phyloP scores from a whole-genome alignment of 1,284 basidiomycete species.

The Cryptococcus sp. region DNA sequence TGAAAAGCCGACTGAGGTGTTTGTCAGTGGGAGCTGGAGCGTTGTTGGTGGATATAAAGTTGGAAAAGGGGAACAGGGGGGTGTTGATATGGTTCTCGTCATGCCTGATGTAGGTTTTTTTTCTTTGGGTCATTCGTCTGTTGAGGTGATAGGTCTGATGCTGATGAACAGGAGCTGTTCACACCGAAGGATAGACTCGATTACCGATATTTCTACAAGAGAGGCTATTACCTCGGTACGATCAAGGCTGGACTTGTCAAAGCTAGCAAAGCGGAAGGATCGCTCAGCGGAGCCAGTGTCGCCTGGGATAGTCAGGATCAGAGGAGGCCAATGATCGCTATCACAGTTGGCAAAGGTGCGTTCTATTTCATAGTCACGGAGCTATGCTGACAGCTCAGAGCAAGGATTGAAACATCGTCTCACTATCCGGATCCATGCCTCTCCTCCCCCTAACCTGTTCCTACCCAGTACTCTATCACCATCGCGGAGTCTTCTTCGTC shows the following conservation, averaged over 20 bases:
- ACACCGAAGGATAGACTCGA: slow-evolving; percentile 94
- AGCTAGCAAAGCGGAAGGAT: slow-evolving; percentile 54
- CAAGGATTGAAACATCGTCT: slow-evolving; percentile 64
- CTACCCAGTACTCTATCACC: slow-evolving; percentile 66
- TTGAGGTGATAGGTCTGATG: not conserved
- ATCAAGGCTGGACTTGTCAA: slow-evolving; percentile 62
- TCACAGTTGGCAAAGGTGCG: slow-evolving; percentile 20
- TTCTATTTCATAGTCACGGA: not conserved
- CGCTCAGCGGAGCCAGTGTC: slow-evolving; percentile 59
- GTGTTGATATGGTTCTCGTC: slow-evolving; percentile 75
- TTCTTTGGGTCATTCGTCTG: slow-evolving; percentile 4
- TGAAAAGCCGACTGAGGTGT: slow-evolving; percentile 53
- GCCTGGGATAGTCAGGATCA: slow-evolving; percentile 63
- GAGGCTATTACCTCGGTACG: slow-evolving; percentile 81
- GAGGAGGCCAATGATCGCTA: slow-evolving; percentile 26
- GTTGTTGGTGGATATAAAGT: slow-evolving; percentile 58
- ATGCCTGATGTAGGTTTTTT: slow-evolving; percentile 69
- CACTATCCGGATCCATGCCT: slow-evolving; percentile 69
- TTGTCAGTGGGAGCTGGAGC: slow-evolving; percentile 52
- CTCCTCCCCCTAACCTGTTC: slow-evolving; percentile 60
- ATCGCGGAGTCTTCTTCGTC: slow-evolving; percentile 62
- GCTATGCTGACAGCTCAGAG: slow-evolving; percentile 24
- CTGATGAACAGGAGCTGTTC: slow-evolving; percentile 54
- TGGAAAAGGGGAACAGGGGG: slow-evolving; percentile 55
- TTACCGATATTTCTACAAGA: slow-evolving; percentile 86